Evolutionary conservation across 1,284 basidiomycete species (phyloP).

Genomic region (Ceratorhiza oryzae-sativae): DNA sequence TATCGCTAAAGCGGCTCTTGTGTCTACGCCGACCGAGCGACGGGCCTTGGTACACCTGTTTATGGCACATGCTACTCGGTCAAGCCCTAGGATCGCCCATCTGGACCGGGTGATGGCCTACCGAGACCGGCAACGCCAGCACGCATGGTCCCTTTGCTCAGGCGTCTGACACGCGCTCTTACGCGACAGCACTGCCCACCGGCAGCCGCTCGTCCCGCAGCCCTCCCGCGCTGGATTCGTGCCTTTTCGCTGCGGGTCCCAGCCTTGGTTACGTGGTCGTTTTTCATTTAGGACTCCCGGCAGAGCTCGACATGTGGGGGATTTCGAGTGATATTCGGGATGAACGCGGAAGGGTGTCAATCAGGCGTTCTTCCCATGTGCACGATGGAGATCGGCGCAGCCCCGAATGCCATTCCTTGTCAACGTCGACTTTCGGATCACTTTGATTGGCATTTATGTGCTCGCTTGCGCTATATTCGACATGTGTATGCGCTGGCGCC

Average conservation of each 20-base stretch:
- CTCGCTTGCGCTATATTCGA: background rate
- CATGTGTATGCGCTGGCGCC: slow-evolving; percentile 26
- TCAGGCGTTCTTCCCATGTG: slow-evolving; percentile 9
- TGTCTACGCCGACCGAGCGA: background rate
- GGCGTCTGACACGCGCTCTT: background rate
- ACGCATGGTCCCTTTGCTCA: background rate
- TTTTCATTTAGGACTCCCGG: background rate
- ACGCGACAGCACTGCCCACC: slow-evolving; percentile 24
- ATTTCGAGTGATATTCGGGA: slow-evolving; percentile 24
- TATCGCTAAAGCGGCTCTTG: background rate
- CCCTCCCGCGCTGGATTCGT: background rate
- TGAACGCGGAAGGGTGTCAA: slow-evolving; percentile 13
- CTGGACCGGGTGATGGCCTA: background rate
- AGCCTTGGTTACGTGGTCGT: too few species aligned
- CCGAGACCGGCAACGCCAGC: slow-evolving; percentile 26
- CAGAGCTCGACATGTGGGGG: slow-evolving; percentile 8
- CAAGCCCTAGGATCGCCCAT: background rate
- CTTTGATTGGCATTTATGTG: background rate
- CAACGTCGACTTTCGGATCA: background rate
- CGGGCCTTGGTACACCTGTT: background rate
- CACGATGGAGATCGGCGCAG: slow-evolving; percentile 20
- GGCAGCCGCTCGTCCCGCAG: background rate
- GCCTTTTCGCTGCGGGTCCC: too few species aligned
- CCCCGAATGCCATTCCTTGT: background rate
- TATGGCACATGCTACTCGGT: background rate